Evolutionary conservation across 345 rosid species (phyloP), one percentile per base, ranked within the genome.

Genomic region (Acer yangbiense): DNA sequence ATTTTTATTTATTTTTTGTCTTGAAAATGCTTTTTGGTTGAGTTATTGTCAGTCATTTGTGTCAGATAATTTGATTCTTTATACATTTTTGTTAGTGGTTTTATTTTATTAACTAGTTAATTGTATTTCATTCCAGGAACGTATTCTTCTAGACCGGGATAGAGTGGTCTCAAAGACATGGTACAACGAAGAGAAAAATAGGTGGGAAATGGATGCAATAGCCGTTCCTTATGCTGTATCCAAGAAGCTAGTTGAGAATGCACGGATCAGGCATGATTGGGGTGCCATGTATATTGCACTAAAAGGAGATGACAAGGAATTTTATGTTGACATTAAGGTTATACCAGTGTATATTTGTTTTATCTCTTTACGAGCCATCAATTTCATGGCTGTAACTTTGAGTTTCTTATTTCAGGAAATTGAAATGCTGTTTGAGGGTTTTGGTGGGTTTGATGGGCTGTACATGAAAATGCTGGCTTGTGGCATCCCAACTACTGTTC

Each of bases 371-470:
- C 62, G n/a, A 32, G n/a, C 67, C 54, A 55, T 74, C 29, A 3
- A 70, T 76, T 65, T 71, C 60, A 39, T 66, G 58, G 44, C 78
- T 69, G 85, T 79, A 77, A 84, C 50, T 62, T 66, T 74, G 69
- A n/a, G 20, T 63, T 71, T 79, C 61, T 86, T 69, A 66, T 44
- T 86, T 65, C 87, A 94, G 98, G 98, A 90, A 87, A 90, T 86
- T 88, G 97, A 94, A 75, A 83, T 91, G 90, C 86, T 87, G 43
- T 91, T 85, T 85, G 93, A 94, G 88, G 90, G 87, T 71, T 88
- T 91, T 85, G 98, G 98, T 74, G 98, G 98, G 66, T 90, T 94
- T 87, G 98, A 94, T 86, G 98, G 95, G 73, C 84, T 93, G 60
- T 94, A 94, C 77, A 83, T 89, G 89, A 94, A 90, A 91, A 91